phyloP scores from a whole-genome alignment of 2,329 filamentous ascomycete genomes.

The Colletotrichum sp. region DNA sequence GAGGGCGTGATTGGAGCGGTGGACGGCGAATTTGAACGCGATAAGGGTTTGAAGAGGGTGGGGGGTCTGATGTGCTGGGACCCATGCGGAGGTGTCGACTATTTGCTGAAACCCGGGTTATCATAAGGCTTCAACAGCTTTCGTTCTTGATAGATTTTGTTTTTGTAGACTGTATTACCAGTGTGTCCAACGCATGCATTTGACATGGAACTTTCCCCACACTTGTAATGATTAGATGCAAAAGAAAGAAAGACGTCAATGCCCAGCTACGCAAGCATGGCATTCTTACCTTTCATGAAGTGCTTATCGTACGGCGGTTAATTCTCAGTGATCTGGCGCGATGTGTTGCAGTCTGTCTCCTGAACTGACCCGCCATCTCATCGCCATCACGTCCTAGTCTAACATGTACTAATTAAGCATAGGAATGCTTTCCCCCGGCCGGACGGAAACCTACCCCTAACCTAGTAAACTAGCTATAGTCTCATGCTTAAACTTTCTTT shows the following conservation, averaged over 20 bases:
- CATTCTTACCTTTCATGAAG: too few species aligned
- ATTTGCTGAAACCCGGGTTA: fast-evolving
- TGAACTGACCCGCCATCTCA: too few species aligned
- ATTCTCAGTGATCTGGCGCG: too few species aligned
- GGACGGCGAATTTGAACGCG: background rate
- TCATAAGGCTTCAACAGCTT: background rate
- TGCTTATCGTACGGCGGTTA: fast-evolving
- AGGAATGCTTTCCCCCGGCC: fast-evolving
- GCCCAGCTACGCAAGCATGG: too few species aligned
- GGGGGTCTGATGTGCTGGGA: background rate
- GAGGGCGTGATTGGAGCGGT: background rate
- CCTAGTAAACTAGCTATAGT: fast-evolving
- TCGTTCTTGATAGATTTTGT: background rate
- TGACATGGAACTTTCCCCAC: fast-evolving
- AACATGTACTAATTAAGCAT: fast-evolving
- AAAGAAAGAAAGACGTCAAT: fast-evolving
- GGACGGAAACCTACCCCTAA: fast-evolving
- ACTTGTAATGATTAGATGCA: fast-evolving
- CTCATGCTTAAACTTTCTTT: fast-evolving
- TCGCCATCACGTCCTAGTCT: too few species aligned
- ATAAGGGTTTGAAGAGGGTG: fast-evolving
- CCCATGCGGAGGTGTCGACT: background rate
- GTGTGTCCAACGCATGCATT: fast-evolving
- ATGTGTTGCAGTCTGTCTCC: too few species aligned
- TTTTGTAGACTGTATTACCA: background rate